Evolutionary conservation across 2,329 filamentous ascomycete genomes (phyloP).

Genomic region (Sporothrix brunneoviolacea): DNA sequence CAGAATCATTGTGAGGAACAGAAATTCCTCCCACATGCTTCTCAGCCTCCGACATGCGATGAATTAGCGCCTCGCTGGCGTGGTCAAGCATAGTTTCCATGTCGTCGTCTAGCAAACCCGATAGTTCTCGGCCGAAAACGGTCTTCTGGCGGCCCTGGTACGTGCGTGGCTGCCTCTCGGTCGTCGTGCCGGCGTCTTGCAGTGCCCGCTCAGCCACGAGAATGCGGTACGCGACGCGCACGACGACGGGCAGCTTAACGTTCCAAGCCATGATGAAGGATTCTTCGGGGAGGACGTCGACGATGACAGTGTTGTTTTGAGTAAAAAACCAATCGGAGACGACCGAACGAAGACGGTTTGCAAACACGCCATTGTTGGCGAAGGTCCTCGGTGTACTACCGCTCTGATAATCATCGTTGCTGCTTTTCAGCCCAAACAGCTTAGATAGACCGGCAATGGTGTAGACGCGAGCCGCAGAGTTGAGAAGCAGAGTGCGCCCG

Average conservation of each 20-base stretch:
- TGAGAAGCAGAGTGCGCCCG: conserved; percentile 41
- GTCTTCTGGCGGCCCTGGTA: conserved; percentile 2
- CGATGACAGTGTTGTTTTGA: conserved; percentile 48
- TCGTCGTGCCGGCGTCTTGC: conserved; percentile 26
- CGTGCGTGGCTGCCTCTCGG: conserved; percentile 5
- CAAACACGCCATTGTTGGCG: not conserved
- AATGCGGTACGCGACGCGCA: conserved; percentile 48
- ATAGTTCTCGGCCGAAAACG: conserved; percentile 39
- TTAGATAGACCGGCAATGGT: conserved; percentile 58
- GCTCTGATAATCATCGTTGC: not conserved
- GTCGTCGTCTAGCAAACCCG: conserved; percentile 48
- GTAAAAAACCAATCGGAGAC: conserved; percentile 54
- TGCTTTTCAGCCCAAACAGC: conserved; percentile 43
- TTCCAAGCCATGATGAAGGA: conserved; percentile 49
- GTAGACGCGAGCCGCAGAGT: conserved; percentile 61
- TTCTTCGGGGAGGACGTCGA: conserved; percentile 58
- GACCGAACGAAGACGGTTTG: conserved; percentile 31
- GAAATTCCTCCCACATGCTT: no score
- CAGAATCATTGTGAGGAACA: no score
- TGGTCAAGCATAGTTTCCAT: conserved; percentile 43
- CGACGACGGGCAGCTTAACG: conserved; percentile 36
- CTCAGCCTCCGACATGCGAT: conserved; percentile 33
- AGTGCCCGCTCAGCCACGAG: conserved; percentile 58
- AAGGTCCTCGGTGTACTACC: no score
- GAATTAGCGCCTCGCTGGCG: conserved; percentile 46